Percentiles rank a stretch among this genome's conserved stretches.
phyloP scores from a whole-genome alignment of 148 eudicot species.

The Simmondsia chinensis region DNA sequence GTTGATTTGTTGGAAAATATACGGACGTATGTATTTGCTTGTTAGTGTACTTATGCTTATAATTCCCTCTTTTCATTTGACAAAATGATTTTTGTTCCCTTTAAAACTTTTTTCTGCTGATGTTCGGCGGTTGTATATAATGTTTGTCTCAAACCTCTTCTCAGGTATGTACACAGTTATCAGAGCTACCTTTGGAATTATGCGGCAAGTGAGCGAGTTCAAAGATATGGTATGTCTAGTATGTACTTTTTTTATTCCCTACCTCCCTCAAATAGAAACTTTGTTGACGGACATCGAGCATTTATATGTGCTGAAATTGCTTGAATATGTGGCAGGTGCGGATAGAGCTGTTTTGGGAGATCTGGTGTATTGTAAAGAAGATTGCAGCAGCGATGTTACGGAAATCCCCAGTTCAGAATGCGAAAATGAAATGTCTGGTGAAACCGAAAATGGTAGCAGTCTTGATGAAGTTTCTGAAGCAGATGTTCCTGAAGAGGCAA shows the following conservation, averaged over 20 bases:
- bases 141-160: slow-evolving; percentile 10
- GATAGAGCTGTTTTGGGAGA: slow-evolving; percentile 77
- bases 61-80: too few relatives aligned
- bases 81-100: too few relatives aligned
- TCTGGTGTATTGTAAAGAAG: slow-evolving; percentile 70
- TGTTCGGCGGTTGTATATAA: slow-evolving; percentile 1
- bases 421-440: slow-evolving; percentile 33
- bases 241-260: not conserved
- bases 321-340: slow-evolving; percentile 40
- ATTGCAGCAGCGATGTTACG: slow-evolving; percentile 24
- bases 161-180: slow-evolving; percentile 94
- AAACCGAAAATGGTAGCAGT: slow-evolving; percentile 28
- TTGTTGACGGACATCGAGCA: not conserved
- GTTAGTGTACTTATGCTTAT: too few relatives aligned
- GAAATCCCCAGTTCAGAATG: slow-evolving; percentile 15
- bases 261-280: too few relatives aligned
- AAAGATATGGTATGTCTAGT: slow-evolving; percentile 60
- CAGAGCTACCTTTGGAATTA: slow-evolving; percentile 97
- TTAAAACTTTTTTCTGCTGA: too few relatives aligned
- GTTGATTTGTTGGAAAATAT: too few relatives aligned
- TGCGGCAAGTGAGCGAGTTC: slow-evolving; percentile 81
- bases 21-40: too few relatives aligned
- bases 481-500: slow-evolving; percentile 42
- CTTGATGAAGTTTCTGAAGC: slow-evolving; percentile 47
- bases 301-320: not conserved